A percentile compares a stretch with the other conserved stretches of the same genome.
These are phyloP conservation scores for Fraxinus latifolia DNA, from an alignment of 305 asterid species.

Conservation along the genomic window DNA sequence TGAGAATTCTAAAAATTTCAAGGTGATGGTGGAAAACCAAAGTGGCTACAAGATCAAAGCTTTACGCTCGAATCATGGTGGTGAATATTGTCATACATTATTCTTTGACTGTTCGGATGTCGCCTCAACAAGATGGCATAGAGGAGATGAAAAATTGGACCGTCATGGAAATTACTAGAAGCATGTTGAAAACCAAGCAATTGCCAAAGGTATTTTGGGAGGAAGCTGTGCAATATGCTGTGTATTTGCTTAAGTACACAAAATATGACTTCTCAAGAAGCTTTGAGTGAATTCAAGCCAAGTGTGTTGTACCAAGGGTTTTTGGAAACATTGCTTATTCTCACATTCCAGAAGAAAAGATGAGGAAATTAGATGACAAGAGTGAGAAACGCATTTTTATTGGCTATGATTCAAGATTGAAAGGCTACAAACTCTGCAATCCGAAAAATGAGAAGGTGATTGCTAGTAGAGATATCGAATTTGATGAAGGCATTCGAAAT, in stretches of 20 bases:
- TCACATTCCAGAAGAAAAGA: background rate
- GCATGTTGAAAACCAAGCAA: background rate
- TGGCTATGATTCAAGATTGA: background rate
- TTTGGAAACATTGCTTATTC: background rate
- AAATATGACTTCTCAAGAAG: background rate
- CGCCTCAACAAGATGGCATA: background rate
- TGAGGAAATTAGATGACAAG: background rate
- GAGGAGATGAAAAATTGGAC: background rate
- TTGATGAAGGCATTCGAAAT: too few species aligned
- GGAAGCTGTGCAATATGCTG: background rate
- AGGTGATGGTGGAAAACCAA: background rate
- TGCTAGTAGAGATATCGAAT: background rate
- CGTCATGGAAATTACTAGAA: background rate
- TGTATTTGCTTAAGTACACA: background rate
- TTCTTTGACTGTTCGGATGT: background rate
- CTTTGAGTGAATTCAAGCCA: background rate
- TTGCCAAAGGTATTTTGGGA: background rate
- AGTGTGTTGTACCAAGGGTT: background rate
- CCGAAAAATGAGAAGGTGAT: background rate
- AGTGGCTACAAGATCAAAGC: background rate
- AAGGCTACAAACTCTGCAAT: background rate
- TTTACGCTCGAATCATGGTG: background rate
- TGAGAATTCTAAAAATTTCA: background rate
- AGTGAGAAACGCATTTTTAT: background rate
- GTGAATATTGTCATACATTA: background rate